phyloP scores from a whole-genome alignment of 805 yeast species.

The Pichia nakasei region DNA sequence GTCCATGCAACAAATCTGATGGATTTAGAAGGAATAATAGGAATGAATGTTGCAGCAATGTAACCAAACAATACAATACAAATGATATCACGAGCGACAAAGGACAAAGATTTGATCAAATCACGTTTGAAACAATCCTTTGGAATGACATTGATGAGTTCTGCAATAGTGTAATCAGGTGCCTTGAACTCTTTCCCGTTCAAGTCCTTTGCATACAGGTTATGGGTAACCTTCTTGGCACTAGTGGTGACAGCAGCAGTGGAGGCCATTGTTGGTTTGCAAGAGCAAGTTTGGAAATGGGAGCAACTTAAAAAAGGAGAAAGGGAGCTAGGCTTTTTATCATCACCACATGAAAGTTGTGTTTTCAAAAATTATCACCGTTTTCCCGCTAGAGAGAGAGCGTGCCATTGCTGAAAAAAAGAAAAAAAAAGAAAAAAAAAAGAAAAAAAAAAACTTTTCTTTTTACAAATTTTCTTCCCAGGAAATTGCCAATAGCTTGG shows the following conservation, averaged over 20 bases:
- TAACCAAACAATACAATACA: slow-evolving; percentile 36
- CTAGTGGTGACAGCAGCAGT: background rate
- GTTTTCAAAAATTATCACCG: too few relatives aligned
- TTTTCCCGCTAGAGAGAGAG: too few relatives aligned
- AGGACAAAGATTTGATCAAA: slow-evolving; percentile 38
- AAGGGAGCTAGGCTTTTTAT: too few relatives aligned
- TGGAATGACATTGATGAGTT: slow-evolving; percentile 49
- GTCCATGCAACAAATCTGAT: slow-evolving; percentile 36
- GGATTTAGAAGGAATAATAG: slow-evolving; percentile 27
- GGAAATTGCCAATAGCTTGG: too few relatives aligned
- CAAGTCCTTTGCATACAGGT: slow-evolving; percentile 37
- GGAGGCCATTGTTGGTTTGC: background rate
- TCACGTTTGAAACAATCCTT: slow-evolving; percentile 52
- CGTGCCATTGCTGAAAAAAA: too few relatives aligned
- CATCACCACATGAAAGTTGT: too few relatives aligned
- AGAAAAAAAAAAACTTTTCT: too few relatives aligned
- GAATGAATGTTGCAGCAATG: slow-evolving; percentile 35
- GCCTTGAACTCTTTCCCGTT: slow-evolving; percentile 46
- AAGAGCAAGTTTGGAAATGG: too few relatives aligned
- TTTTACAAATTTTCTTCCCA: too few relatives aligned
- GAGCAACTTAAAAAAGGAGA: too few relatives aligned
- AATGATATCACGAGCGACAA: slow-evolving; percentile 44
- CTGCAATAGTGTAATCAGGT: slow-evolving; percentile 56
- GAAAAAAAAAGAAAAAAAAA: too few relatives aligned
- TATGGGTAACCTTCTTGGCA: slow-evolving; percentile 6